Conservation (phyloP, 805 yeast genomes). For the Maudiozyma saulgeensis region DNA sequence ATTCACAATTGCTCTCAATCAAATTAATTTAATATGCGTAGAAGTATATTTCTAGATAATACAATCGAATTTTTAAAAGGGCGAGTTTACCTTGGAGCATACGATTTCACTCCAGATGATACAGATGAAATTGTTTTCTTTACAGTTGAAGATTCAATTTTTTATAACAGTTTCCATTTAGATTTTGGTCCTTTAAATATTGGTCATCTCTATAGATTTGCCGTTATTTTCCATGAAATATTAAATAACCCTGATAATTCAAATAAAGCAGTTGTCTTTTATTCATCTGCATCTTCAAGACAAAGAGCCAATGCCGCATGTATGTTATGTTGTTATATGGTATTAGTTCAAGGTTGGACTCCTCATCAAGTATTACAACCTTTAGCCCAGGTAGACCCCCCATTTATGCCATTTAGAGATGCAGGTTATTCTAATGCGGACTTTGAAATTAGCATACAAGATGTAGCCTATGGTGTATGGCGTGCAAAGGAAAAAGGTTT, state of each 20-base stretch:
- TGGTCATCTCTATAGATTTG: constrained; percentile 89
- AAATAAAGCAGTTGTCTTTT: constrained; percentile 83
- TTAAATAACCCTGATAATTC: constrained; percentile 77
- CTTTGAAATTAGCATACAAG: constrained; percentile 87
- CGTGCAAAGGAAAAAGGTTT: constrained; percentile 89
- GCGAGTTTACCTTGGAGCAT: constrained; percentile 85
- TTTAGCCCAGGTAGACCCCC: constrained; percentile 81
- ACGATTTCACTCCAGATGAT: constrained; percentile 68
- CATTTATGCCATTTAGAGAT: constrained; percentile 90
- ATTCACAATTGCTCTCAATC: neutral
- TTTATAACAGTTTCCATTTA: constrained; percentile 88
- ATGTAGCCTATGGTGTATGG: constrained; percentile 94
- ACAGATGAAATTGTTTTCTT: constrained; percentile 70
- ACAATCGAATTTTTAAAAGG: constrained; percentile 34
- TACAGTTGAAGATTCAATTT: constrained; percentile 85
- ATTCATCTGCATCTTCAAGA: constrained; percentile 71
- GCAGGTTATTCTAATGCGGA: constrained; percentile 97
- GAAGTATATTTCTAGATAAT: constrained; percentile 26
- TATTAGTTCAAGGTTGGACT: constrained; percentile 92
- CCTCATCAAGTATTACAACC: constrained; percentile 97
- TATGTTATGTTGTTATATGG: constrained; percentile 87
- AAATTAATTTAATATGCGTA: constrained; percentile 18
- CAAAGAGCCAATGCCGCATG: constrained; percentile 92
- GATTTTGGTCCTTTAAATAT: constrained; percentile 96
- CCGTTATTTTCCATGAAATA: constrained; percentile 86